Conservation (phyloP, 441 rosid genomes). For the Pelargonium exstipulatum region DNA sequence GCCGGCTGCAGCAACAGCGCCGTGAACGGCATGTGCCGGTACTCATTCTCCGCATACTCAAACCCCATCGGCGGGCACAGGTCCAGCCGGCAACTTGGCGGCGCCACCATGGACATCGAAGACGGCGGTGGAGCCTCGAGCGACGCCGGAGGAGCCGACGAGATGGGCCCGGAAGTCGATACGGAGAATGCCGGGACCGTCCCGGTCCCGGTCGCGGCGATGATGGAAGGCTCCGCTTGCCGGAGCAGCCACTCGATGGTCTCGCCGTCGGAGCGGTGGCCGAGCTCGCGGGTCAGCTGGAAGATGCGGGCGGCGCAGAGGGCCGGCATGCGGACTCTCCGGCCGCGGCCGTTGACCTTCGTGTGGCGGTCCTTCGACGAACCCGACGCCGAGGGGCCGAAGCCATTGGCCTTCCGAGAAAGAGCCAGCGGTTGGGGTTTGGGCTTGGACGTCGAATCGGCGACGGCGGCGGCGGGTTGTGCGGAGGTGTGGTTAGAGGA, state of each 20-base stretch:
- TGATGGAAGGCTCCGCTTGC: constrained; percentile 54
- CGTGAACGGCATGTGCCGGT: constrained; percentile 61
- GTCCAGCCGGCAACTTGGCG: constrained; percentile 37
- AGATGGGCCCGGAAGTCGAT: constrained; percentile 27
- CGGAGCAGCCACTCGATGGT: constrained; percentile 70
- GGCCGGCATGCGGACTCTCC: no score
- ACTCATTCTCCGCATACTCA: constrained; percentile 33
- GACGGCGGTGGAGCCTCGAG: constrained; percentile 14
- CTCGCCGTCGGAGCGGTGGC: constrained; percentile 68
- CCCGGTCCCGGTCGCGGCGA: constrained; percentile 59
- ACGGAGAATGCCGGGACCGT: constrained; percentile 41
- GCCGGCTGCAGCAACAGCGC: constrained; percentile 53
- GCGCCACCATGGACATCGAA: constrained; percentile 14
- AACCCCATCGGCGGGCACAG: constrained; percentile 33
- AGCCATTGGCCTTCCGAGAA: no score
- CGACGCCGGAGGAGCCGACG: constrained; percentile 13
- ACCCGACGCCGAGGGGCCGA: no score
- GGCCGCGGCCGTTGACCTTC: constrained; percentile 61
- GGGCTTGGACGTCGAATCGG: no score
- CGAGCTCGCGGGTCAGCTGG: constrained; percentile 55
- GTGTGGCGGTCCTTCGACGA: constrained; percentile 52
- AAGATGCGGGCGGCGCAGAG: no score
- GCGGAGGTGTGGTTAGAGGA: no score
- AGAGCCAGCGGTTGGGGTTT: no score
- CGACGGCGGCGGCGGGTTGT: no score